phyloP scores from a whole-genome alignment of 805 yeast genomes.

The Komagataella kurtzmanii region DNA sequence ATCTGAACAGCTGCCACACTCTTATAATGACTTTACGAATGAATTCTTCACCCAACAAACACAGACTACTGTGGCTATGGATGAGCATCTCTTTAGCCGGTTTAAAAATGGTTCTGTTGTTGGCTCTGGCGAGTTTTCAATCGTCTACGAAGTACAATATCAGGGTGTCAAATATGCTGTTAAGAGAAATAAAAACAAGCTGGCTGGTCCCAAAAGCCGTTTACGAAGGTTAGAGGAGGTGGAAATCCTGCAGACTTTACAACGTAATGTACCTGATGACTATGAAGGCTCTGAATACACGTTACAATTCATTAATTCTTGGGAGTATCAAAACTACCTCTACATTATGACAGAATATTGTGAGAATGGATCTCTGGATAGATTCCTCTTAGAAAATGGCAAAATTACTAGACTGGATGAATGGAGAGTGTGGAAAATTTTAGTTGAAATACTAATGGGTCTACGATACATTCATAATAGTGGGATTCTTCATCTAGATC shows the following conservation, averaged over 20 bases:
- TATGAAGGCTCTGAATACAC: constrained; percentile 67
- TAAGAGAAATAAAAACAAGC: constrained; percentile 65
- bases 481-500: constrained; percentile 70
- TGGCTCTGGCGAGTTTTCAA: constrained; percentile 83
- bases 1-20: neutral
- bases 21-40: neutral
- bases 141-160: constrained; percentile 71
- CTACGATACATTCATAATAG: constrained; percentile 68
- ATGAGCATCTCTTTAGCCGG: constrained; percentile 31
- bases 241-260: constrained; percentile 39
- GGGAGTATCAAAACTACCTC: constrained; percentile 66
- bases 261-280: constrained; percentile 23
- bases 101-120: constrained; percentile 57
- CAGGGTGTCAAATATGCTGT: constrained; percentile 68
- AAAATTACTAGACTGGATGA: constrained; percentile 75
- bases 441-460: constrained; percentile 74
- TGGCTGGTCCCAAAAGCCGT: constrained; percentile 43
- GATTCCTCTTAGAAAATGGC: constrained; percentile 67
- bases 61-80: constrained; percentile 11
- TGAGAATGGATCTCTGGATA: constrained; percentile 79
- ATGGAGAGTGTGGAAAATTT: constrained; percentile 95
- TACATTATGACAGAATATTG: constrained; percentile 93
- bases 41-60: neutral
- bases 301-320: constrained; percentile 66
- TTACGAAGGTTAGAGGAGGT: constrained; percentile 62